phyloP scores from a whole-genome alignment of 2,329 filamentous ascomycete species.

The Colletotrichum kahawae region DNA sequence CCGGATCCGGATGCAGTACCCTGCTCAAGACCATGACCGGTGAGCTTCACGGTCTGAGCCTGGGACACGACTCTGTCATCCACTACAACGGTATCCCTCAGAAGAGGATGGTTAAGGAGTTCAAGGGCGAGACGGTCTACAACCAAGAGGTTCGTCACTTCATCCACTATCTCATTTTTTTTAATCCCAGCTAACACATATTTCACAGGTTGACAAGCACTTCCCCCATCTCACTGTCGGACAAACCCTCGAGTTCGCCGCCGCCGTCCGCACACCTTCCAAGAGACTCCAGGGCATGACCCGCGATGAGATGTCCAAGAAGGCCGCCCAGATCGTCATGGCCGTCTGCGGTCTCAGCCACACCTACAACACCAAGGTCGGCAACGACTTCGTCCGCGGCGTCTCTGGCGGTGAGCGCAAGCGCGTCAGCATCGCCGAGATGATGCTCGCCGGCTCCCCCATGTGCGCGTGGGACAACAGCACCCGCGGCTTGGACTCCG shows the following conservation, averaged over 20 bases:
- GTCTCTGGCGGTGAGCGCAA: constrained; percentile 76
- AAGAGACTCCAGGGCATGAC: constrained; percentile 68
- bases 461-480: constrained; percentile 72
- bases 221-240: constrained; percentile 80
- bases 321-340: constrained; percentile 71
- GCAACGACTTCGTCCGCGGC: constrained; percentile 75
- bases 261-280: constrained; percentile 70
- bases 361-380: constrained; percentile 75
- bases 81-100: constrained; percentile 68
- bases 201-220: constrained; percentile 66
- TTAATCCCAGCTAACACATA: background rate
- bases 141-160: constrained; percentile 65
- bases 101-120: constrained; percentile 60
- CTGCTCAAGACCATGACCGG: constrained; percentile 67
- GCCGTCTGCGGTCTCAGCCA: constrained; percentile 76
- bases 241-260: constrained; percentile 75
- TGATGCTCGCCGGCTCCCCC: constrained; percentile 67
- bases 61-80: constrained; percentile 55
- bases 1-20: constrained; percentile 68
- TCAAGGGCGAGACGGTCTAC: constrained; percentile 72
- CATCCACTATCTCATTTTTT: too few relatives aligned
- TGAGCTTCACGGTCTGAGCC: constrained; percentile 61
- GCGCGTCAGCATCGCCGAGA: constrained; percentile 83
- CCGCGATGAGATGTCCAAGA: constrained; percentile 62
- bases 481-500: constrained; percentile 75